phyloP scores from a whole-genome alignment of 192 early-diverging fungal genomes.

The Umbelopsis vinacea region DNA sequence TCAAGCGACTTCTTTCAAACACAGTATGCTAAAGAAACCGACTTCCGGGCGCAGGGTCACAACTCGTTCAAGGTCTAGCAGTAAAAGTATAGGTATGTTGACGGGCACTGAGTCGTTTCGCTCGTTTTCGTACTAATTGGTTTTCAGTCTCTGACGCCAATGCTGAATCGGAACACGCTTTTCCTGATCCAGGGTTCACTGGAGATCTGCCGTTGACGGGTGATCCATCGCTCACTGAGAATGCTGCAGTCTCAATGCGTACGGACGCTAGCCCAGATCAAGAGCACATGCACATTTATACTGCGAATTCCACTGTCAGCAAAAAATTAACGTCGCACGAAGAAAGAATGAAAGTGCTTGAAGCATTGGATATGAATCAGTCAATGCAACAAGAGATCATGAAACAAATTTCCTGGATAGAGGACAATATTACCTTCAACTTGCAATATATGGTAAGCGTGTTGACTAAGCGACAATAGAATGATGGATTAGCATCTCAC shows the following conservation, averaged over 20 bases:
- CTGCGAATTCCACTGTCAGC: background rate
- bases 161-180: too few relatives aligned
- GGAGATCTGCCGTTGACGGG: too few relatives aligned
- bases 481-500: background rate
- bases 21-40: background rate
- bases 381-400: conserved; percentile 16
- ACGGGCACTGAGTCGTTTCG: background rate
- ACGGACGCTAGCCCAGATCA: too few relatives aligned
- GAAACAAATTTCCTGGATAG: conserved; percentile 15
- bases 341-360: conserved; percentile 15
- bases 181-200: too few relatives aligned
- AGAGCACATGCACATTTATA: too few relatives aligned
- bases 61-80: background rate
- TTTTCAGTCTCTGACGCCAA: too few relatives aligned
- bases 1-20: too few relatives aligned
- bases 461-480: too few relatives aligned
- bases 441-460: background rate
- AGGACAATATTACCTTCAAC: background rate
- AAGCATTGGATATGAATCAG: conserved; percentile 6
- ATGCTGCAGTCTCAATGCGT: too few relatives aligned
- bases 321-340: background rate
- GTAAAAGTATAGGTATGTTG: background rate
- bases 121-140: too few relatives aligned
- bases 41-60: background rate
- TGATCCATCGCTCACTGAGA: too few relatives aligned